Evolutionary conservation across 352 stramenopile species (phyloP).

Genomic region (Aphanomyces cochlioides): DNA sequence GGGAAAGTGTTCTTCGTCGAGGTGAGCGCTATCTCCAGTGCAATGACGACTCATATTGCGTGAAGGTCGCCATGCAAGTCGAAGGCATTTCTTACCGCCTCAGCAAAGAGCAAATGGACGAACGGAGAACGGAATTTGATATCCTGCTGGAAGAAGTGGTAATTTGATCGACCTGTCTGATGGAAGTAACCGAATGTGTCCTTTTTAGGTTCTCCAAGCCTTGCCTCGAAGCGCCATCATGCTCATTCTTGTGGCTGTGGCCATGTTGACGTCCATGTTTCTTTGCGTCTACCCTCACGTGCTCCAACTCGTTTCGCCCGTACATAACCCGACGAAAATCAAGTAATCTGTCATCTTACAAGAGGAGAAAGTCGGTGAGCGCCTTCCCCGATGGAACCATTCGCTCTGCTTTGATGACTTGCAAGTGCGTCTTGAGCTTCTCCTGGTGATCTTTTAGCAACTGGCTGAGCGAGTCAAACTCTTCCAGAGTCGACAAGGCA

Average conservation of each 20-base stretch:
- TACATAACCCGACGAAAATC: conserved; percentile 4
- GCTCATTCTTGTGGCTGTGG: conserved; percentile 19
- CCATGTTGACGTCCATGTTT: conserved; percentile 11
- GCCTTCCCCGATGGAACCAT: conserved; percentile 14
- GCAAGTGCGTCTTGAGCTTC: conserved; percentile 50
- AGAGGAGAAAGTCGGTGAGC: conserved; percentile 22
- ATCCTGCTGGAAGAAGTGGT: conserved; percentile 29
- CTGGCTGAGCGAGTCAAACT: conserved; percentile 42
- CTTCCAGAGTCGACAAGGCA: conserved; percentile 36
- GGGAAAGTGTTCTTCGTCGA: conserved; percentile 13
- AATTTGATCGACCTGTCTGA: too few relatives aligned
- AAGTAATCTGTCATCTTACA: conserved; percentile 23
- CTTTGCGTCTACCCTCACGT: conserved; percentile 25
- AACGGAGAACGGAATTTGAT: conserved; percentile 18
- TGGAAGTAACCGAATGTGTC: too few relatives aligned
- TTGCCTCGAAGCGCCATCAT: conserved; percentile 19
- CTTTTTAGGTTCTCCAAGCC: neutral
- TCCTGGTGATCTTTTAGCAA: conserved; percentile 40
- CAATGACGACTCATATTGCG: neutral
- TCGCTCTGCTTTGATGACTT: conserved; percentile 63
- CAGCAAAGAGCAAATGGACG: conserved; percentile 5
- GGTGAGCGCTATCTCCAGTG: neutral
- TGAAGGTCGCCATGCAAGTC: conserved; percentile 27
- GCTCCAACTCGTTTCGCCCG: neutral
- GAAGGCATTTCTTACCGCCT: conserved; percentile 27